Base-by-base conservation (phyloP, 2,329 filamentous ascomycete genomes). In the Drechslerella coelobrocha region DNA sequence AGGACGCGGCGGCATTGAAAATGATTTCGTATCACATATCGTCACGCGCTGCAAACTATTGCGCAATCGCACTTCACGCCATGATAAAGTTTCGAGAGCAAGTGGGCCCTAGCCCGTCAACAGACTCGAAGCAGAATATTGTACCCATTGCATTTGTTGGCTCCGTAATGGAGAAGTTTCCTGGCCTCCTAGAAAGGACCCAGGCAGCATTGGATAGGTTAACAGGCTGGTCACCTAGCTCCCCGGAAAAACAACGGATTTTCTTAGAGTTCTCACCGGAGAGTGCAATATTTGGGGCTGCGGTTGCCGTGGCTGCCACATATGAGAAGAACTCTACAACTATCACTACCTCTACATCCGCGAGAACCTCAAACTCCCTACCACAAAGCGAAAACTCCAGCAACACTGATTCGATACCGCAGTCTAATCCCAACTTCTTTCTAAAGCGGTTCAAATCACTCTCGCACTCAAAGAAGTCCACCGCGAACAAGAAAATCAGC, bases 141-240 rank as follows among this genome's bases (percentile, higher is more conserved):
- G 48, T 71, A 19, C 66, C 66, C 0, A 71, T 71, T 43, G 66
- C 59, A 14, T 71, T 63, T 24, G 66, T 71, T 21, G 66, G 66
- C 9, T 60, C 66, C 2, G 59, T 63, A 4, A 59, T 71, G 54
- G 66, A 71, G 41, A 71, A 71, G 21, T 71, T 62, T 45, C 66
- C 66, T 7, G 31, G n/a, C 21, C 37, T 71, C 7, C 39, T 71
- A 14, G 26, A 53, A 5, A 62, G 66, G 27, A 63, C 66, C 0
- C 66, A 71, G 43, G 43, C 17, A 2, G 51, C 53, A 6, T 48
- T 71, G 9, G 66, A 71, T 21, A 53, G 26, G 17, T 23, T 71
- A 27, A 71, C 59, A 2, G 53, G 29, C 1, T 71, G 66, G 66
- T 45, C 50, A 7, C 19, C 19, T 29, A 39, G n/a, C 6, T 31